Percentiles rank a stretch among this genome's conserved stretches.
These are phyloP conservation scores for Neurospora cerealis DNA, from an alignment of 495 filamentous ascomycete species.

Conservation along the genomic window DNA sequence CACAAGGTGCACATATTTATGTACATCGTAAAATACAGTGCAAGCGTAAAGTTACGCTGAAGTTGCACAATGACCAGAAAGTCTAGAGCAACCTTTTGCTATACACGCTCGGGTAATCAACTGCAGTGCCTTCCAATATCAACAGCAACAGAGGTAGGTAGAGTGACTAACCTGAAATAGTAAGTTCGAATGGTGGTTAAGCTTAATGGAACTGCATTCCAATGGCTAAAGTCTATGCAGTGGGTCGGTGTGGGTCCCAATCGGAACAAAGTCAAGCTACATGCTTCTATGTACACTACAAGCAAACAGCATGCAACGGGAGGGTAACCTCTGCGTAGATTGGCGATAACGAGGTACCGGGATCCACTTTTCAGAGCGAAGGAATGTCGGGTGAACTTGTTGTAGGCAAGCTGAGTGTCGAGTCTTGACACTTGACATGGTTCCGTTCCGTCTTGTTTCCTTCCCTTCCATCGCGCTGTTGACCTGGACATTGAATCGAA, in stretches of 20 bases:
- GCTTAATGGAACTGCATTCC: not conserved
- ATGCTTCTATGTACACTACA: not conserved
- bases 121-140: not conserved
- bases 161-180: not conserved
- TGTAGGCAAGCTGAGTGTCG: not conserved
- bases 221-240: not conserved
- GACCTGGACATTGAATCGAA: not conserved
- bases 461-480: not conserved
- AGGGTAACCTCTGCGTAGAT: not conserved
- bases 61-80: not conserved
- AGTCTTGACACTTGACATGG: not conserved
- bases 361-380: not conserved
- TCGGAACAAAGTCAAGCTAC: not conserved
- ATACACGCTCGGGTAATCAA: not conserved
- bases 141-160: not conserved
- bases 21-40: not conserved
- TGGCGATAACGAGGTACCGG: not conserved
- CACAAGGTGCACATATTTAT: not conserved
- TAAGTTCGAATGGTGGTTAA: not conserved
- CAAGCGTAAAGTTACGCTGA: not conserved
- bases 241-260: not conserved
- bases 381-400: not conserved
- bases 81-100: not conserved
- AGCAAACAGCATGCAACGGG: not conserved
- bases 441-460: not conserved